Evolutionary conservation across 495 filamentous ascomycete genomes (phyloP).

Genomic region (Talaromyces trachyspermus): DNA sequence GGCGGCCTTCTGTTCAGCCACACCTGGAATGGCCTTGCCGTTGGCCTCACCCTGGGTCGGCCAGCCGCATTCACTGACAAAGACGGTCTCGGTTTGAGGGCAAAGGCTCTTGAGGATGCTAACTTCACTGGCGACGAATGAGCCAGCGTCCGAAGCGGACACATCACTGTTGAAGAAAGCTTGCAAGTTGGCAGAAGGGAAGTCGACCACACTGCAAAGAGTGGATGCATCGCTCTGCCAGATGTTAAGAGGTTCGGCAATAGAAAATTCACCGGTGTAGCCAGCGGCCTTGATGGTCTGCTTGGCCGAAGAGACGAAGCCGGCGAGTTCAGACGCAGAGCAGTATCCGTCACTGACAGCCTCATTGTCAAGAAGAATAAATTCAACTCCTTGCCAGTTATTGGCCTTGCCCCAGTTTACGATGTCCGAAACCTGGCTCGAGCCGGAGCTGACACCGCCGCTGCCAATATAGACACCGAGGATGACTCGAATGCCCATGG

Average conservation of each 20-base stretch:
- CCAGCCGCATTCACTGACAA: slow-evolving; percentile 91
- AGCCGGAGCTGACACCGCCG: slow-evolving; percentile 49
- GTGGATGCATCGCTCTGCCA: slow-evolving; percentile 46
- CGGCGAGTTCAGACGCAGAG: slow-evolving; percentile 51
- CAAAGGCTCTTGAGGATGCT: slow-evolving; percentile 58
- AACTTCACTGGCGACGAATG: slow-evolving; percentile 63
- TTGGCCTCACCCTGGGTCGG: slow-evolving; percentile 62
- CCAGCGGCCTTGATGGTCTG: slow-evolving; percentile 44
- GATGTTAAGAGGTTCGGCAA: slow-evolving; percentile 75
- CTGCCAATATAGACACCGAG: slow-evolving; percentile 75
- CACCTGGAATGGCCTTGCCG: slow-evolving; percentile 63
- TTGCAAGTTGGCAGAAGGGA: slow-evolving; percentile 79
- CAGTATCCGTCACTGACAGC: slow-evolving; percentile 64
- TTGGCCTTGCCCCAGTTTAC: slow-evolving; percentile 52
- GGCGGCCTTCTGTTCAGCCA: slow-evolving; percentile 59
- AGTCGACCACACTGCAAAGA: slow-evolving; percentile 69
- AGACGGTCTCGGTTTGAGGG: slow-evolving; percentile 47
- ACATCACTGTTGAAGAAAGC: slow-evolving; percentile 81
- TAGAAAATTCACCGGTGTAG: slow-evolving; percentile 72
- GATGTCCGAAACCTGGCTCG: slow-evolving; percentile 65
- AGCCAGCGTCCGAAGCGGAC: slow-evolving; percentile 56
- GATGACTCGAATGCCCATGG: slow-evolving; percentile 66
- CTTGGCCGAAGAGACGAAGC: slow-evolving; percentile 55
- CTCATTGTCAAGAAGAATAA: slow-evolving; percentile 89
- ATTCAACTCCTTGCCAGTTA: slow-evolving; percentile 61